Evolutionary conservation across 2,329 filamentous ascomycete genomes (phyloP), one percentile per base, ranked within the genome.

Genomic region (Mollisia scopiformis): DNA sequence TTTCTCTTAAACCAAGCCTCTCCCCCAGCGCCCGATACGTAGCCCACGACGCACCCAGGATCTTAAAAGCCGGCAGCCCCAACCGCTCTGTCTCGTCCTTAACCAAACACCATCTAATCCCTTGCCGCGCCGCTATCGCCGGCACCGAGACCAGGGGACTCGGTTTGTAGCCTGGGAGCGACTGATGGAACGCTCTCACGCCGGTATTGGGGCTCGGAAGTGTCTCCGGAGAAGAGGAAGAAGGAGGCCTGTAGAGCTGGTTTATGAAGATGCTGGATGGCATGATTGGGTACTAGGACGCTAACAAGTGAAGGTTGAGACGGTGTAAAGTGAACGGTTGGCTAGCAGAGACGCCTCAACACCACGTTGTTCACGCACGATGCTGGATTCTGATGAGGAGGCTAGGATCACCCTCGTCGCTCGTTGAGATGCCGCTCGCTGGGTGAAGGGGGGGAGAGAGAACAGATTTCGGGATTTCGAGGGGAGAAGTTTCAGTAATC

Each of bases 1-100:
- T 51, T 25, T 16, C 33, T 23, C 79, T 73, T 0, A 86, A 73
- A 1, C 71, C 73, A 0, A 87, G 73, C 7, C 75, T 72, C 1
- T 75, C 69, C 0, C 77, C 71, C 6, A 91, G 69, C 14, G 87
- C 84, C 6, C 83, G 81, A 67, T 85, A 88, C 2, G 84, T 81
- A 0, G 84, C 89, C 89, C 89, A 94, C 0, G 88, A 90, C 1
- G 91, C 90, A 21, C 91, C 91, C 0, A 93, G 82, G 47, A 93
- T 90, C 74, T 95, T 95, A 79, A 93, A 94, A 0, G 90, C 83
- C 0, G 89, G 88, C 1, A 93, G 79, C 0, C 87, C 87, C 37
- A 92, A 84, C 5, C 90, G 83, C 56, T 76, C 78, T 28, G 84
- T 86, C 73, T 94, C 90, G 68, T 93, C 85, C 70, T 94, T 94